Conservation (phyloP, 2,329 filamentous ascomycete genomes). For the Septoria linicola region DNA sequence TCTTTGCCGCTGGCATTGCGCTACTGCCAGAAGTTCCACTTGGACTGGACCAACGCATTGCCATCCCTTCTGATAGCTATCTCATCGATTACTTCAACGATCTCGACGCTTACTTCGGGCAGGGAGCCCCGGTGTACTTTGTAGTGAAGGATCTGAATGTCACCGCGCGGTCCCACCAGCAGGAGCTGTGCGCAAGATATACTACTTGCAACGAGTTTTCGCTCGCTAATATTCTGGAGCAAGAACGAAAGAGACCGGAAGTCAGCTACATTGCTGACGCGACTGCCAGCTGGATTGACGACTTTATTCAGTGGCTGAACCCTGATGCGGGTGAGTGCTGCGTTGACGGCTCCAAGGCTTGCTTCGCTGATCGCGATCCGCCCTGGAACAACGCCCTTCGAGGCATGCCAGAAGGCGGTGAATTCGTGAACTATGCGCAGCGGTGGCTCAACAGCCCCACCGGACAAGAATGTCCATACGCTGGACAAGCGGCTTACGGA, state of each 20-base stretch:
- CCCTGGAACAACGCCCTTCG: slow-evolving; percentile 84
- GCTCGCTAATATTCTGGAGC: slow-evolving; percentile 84
- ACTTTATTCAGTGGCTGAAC: slow-evolving; percentile 96
- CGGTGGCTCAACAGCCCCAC: slow-evolving; percentile 82
- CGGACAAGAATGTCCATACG: slow-evolving; percentile 79
- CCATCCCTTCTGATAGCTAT: slow-evolving; percentile 90
- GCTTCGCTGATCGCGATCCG: slow-evolving; percentile 74
- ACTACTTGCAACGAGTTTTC: slow-evolving; percentile 83
- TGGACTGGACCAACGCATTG: slow-evolving; percentile 90
- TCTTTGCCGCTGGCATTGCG: slow-evolving; percentile 82
- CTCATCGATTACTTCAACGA: slow-evolving; percentile 96
- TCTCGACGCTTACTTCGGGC: slow-evolving; percentile 85
- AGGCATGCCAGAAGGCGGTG: slow-evolving; percentile 90
- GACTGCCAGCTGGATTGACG: slow-evolving; percentile 93
- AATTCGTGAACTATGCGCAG: slow-evolving; percentile 82
- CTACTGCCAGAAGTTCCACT: slow-evolving; percentile 81
- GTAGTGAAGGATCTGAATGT: slow-evolving; percentile 79
- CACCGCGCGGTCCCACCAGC: slow-evolving; percentile 72
- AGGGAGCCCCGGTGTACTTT: slow-evolving; percentile 93
- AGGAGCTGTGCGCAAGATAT: slow-evolving; percentile 85
- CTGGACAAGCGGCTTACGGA: slow-evolving; percentile 82
- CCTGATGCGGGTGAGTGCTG: slow-evolving; percentile 75
- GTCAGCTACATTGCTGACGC: slow-evolving; percentile 85
- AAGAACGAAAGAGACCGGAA: slow-evolving; percentile 85
- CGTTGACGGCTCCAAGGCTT: slow-evolving; percentile 60